Evolutionary conservation across 805 yeast genomes (phyloP), one percentile per base, ranked within the genome.

Genomic region (Blastobotrys attinorum): DNA sequence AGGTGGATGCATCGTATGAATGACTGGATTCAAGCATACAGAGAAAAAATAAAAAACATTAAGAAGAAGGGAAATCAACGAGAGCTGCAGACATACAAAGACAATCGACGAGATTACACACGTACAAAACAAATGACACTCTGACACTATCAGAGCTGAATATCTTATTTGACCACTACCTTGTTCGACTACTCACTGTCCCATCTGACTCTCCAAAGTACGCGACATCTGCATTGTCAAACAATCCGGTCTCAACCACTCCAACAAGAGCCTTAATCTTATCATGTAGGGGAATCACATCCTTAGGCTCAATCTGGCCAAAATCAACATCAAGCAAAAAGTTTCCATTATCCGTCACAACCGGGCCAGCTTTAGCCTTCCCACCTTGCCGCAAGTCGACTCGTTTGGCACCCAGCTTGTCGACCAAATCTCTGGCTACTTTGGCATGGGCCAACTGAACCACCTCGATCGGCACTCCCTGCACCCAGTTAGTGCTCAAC

Each of bases 401-500:
- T 2, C 63, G 68, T 42, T 69, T 65, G 23, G 90, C 89, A 10
- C 90, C 90, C 56, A 86, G 59, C 33, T 58, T 57, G 40, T 64
- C 58, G n/a, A n/a, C n/a, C 57, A 92, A 71, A 50, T 87, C 87
- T 13, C 66, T 65, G 5, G 73, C 65, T 17, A 92, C 90, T 58
- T 83, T 83, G 33, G 80, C 83, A 56, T 83, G 85, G 2, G 97
- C 81, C 48, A 77, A 75, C 39, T 97, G 97, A 18, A 92, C 92
- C 40, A 92, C 85, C 64, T 92, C 99, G 53, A 92, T 83, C 13
- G 99, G 99, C 10, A 92, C 81, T 47, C 97, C 97, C 58, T 84
- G 79, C 31, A 65, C 73, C 98, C 98, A 92, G 31, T 72, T 70
- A 22, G 75, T 70, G 31, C 98, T 97, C 54, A 92, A 73, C 29